Evolutionary conservation across 495 filamentous ascomycete genomes (phyloP), one percentile per base, ranked within the genome.

Genomic region (Hypoxylon trugodes): DNA sequence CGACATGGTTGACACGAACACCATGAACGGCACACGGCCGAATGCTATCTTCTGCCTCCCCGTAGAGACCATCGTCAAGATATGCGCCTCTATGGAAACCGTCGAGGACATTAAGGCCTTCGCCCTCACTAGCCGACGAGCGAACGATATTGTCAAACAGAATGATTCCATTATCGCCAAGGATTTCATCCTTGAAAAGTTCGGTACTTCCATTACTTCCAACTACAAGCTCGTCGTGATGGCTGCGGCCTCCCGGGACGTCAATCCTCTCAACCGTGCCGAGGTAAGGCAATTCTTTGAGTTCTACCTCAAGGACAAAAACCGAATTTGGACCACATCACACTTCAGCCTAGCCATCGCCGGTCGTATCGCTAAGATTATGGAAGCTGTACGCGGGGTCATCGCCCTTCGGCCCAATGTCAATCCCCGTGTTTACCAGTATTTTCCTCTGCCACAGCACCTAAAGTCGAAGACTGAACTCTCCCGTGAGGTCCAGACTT

Each of bases 91-190:
- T 25, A 30, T 61, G 38, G 18, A 41, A 12, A 12, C 16, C 4
- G 1, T 28, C 15, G 6, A 13, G n/a, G 57, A 60, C 32, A 15
- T 60, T 40, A 36, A 52, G 13, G 40, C 49, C 12, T 38, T 33
- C 5, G 12, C 47, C 7, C 36, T 30, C 32, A 48, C 49, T 16
- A 54, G 58, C 37, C n/a, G 12, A 19, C 5, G 18, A 6, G 38
- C 49, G 6, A 9, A 16, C 4, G 24, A n/a, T 6, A 33, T 61
- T 22, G 30, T 33, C 32, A 4, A 25, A 12, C 6, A 4, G n/a
- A 24, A 53, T 24, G 26, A 25, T 13, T 9, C 16, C 15, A 16
- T 12, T n/a, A 48, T 48, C 13, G 26, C 45, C 21, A 48, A 48
- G 16, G 10, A 2, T 1, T n/a, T 32, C 26, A 30, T 32, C 12